phyloP scores from a whole-genome alignment of 208 protist genomes.

The Trypanosoma platydactyli region DNA sequence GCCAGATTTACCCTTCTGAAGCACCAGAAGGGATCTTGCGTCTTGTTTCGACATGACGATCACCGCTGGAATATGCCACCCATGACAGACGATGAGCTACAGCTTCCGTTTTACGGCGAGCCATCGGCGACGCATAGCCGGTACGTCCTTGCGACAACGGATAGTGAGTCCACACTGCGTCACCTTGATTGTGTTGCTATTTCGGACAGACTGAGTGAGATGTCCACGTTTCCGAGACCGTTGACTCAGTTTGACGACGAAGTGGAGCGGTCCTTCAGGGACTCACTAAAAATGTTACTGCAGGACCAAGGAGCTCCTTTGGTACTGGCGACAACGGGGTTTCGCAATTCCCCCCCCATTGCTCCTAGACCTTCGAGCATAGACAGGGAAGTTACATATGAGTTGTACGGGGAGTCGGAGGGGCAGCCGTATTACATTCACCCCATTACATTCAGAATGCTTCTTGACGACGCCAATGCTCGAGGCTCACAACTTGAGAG shows the following conservation, averaged over 20 bases:
- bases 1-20: slow-evolving; percentile 72
- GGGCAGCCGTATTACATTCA: slow-evolving; percentile 83
- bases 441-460: slow-evolving; percentile 78
- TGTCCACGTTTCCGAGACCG: slow-evolving; percentile 42
- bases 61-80: slow-evolving; percentile 11
- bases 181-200: slow-evolving; percentile 48
- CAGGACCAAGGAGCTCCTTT: slow-evolving; percentile 38
- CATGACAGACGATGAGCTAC: slow-evolving; percentile 12
- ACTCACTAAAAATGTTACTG: slow-evolving; percentile 58
- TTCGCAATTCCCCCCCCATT: slow-evolving; percentile 10
- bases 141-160: slow-evolving; percentile 64
- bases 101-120: slow-evolving; percentile 50
- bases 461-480: slow-evolving; percentile 66
- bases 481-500: slow-evolving; percentile 45
- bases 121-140: slow-evolving; percentile 57
- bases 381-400: slow-evolving; percentile 24
- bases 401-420: slow-evolving; percentile 77
- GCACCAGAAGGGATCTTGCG: slow-evolving; percentile 50
- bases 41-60: slow-evolving; percentile 75
- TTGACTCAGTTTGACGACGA: slow-evolving; percentile 59
- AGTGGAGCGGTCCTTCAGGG: slow-evolving; percentile 42
- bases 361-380: slow-evolving; percentile 5
- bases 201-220: slow-evolving; percentile 44
- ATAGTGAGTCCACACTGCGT: slow-evolving; percentile 53
- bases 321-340: background rate